A percentile compares a stretch with the other conserved stretches of the same genome.
Evolutionary conservation across 2,329 filamentous ascomycete species (phyloP).

Genomic region (Ophiostoma ips): DNA sequence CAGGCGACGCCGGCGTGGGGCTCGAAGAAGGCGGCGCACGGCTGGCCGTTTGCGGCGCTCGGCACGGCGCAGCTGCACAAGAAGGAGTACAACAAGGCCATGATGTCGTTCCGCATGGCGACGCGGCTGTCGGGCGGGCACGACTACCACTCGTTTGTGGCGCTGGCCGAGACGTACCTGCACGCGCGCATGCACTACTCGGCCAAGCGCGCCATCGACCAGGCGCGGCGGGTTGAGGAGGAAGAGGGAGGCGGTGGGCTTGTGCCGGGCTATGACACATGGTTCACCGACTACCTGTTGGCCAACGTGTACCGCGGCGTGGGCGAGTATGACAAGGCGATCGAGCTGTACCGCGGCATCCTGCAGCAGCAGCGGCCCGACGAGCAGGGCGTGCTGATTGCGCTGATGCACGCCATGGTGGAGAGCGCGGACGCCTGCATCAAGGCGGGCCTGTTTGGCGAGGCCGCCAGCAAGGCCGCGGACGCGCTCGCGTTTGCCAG

Average conservation of each 20-base stretch:
- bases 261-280: slow-evolving; percentile 54
- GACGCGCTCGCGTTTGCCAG: slow-evolving; percentile 56
- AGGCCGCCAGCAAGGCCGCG: slow-evolving; percentile 56
- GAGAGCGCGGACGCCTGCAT: slow-evolving; percentile 67
- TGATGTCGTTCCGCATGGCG: slow-evolving; percentile 83
- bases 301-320: slow-evolving; percentile 89
- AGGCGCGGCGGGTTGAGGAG: slow-evolving; percentile 61
- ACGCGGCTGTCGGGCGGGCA: slow-evolving; percentile 60
- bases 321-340: slow-evolving; percentile 76
- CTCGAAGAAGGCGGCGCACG: slow-evolving; percentile 82
- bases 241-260: slow-evolving; percentile 40
- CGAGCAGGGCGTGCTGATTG: slow-evolving; percentile 79
- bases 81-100: slow-evolving; percentile 76
- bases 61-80: slow-evolving; percentile 88
- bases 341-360: slow-evolving; percentile 61
- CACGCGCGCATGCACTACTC: slow-evolving; percentile 87
- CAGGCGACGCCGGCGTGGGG: slow-evolving; percentile 82
- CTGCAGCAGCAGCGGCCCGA: slow-evolving; percentile 46
- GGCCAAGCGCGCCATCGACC: slow-evolving; percentile 79
- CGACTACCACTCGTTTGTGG: slow-evolving; percentile 93
- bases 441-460: slow-evolving; percentile 75
- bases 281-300: slow-evolving; percentile 96
- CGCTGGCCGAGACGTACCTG: slow-evolving; percentile 93
- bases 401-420: slow-evolving; percentile 74
- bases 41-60: slow-evolving; percentile 89